Evolutionary conservation across 495 filamentous ascomycete genomes (phyloP).

Genomic region (Massariosphaeria phaeospora): DNA sequence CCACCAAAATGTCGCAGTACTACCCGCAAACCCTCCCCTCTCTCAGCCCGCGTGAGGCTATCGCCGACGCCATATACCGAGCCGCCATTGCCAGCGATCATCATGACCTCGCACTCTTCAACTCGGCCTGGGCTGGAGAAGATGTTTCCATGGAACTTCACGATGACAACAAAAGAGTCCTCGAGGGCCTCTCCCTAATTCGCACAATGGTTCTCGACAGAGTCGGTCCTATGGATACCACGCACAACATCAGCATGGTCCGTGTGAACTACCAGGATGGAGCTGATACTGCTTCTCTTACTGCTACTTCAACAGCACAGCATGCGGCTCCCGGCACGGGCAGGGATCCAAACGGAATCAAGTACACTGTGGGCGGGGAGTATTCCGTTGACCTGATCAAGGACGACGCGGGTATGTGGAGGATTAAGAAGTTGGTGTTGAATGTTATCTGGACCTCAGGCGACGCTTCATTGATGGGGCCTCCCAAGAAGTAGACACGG

Average conservation of each 20-base stretch:
- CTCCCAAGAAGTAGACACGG: slow-evolving; percentile 4
- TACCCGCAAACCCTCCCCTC: too few relatives aligned
- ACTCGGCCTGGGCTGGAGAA: slow-evolving; percentile 19
- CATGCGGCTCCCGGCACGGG: slow-evolving; percentile 17
- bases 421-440: slow-evolving; percentile 22
- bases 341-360: slow-evolving; percentile 20
- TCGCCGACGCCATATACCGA: too few relatives aligned
- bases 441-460: slow-evolving; percentile 22
- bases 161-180: slow-evolving; percentile 18
- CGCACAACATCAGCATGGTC: slow-evolving; percentile 22
- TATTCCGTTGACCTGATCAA: slow-evolving; percentile 23
- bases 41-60: too few relatives aligned
- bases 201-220: slow-evolving; percentile 15
- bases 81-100: slow-evolving; percentile 15
- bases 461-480: slow-evolving; percentile 17
- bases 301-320: slow-evolving; percentile 20
- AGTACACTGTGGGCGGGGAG: slow-evolving; percentile 21
- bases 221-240: slow-evolving; percentile 21
- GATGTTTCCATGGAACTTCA: slow-evolving; percentile 20
- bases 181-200: slow-evolving; percentile 18
- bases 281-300: slow-evolving; percentile 21
- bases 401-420: slow-evolving; percentile 19
- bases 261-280: slow-evolving; percentile 22
- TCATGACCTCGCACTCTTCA: slow-evolving; percentile 18
- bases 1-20: too few relatives aligned